These are phyloP conservation scores for Kurtzmaniella quercitrusa DNA, from an alignment of 1,139 yeast genomes.

Conservation along the genomic window DNA sequence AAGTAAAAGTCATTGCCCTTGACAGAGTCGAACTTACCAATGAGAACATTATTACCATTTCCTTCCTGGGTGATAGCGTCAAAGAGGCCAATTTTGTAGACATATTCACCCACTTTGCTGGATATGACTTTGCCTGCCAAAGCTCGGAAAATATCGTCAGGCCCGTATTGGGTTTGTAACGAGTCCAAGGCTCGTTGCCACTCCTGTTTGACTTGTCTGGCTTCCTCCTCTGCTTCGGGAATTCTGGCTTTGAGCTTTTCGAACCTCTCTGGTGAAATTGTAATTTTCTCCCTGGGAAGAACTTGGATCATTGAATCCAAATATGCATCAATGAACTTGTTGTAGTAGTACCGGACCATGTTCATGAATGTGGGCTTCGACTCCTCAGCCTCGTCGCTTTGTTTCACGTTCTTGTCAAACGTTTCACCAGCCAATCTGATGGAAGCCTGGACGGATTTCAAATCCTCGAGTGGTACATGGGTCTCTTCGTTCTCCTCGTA, in stretches of 20 bases:
- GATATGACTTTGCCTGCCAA: constrained; percentile 47
- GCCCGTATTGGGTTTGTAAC: constrained; percentile 46
- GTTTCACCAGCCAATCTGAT: background rate
- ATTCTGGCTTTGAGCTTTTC: constrained; percentile 11
- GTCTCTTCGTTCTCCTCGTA: constrained; percentile 17
- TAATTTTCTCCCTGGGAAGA: constrained; percentile 2
- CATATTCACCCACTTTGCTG: constrained; percentile 61
- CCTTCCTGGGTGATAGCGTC: constrained; percentile 59
- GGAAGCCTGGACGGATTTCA: background rate
- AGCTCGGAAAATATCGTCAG: constrained; percentile 60
- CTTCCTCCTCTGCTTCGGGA: constrained; percentile 11
- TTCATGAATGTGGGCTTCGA: constrained; percentile 19
- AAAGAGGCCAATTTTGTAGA: constrained; percentile 58
- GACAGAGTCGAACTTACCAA: constrained; percentile 49
- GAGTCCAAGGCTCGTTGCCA: constrained; percentile 14
- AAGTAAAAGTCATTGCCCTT: constrained; percentile 38
- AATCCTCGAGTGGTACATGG: background rate
- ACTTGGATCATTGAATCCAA: background rate
- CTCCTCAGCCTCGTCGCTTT: background rate
- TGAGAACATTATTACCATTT: constrained; percentile 38
- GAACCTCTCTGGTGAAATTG: constrained; percentile 13
- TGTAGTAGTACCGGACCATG: constrained; percentile 22
- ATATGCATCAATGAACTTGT: background rate
- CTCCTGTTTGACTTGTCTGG: constrained; percentile 15
- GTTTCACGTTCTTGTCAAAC: background rate